Conservation (phyloP, 2,329 filamentous ascomycete species). For the Leptoxyphium fumago region DNA sequence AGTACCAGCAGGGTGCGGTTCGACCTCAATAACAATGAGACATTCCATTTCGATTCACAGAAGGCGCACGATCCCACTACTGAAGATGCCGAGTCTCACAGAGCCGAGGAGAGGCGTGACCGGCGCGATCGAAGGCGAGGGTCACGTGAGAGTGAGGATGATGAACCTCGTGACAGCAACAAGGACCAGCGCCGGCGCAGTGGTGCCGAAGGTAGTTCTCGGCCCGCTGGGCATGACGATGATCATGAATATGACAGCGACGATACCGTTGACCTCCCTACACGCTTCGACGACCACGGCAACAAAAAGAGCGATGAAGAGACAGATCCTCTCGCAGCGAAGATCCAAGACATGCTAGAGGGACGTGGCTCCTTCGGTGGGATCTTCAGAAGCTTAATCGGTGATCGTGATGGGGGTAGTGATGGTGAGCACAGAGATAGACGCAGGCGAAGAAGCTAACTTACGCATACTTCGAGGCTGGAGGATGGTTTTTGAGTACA, state of each 20-base stretch:
- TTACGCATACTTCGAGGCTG: not conserved
- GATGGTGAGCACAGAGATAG: not conserved
- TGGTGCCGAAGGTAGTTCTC: not conserved
- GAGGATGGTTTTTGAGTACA: not conserved
- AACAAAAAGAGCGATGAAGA: constrained; percentile 15
- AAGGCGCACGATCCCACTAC: not conserved
- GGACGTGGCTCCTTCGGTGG: constrained; percentile 15
- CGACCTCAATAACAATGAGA: constrained; percentile 2
- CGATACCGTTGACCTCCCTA: constrained; percentile 21
- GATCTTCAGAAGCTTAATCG: constrained; percentile 13
- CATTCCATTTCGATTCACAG: constrained; percentile 1
- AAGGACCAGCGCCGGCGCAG: constrained; percentile 1
- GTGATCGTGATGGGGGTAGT: constrained; percentile 3
- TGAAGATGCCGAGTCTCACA: not conserved
- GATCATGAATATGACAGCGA: constrained; percentile 11
- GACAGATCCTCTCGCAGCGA: constrained; percentile 15
- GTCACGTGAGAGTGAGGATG: constrained; percentile 2
- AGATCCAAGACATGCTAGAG: constrained; percentile 17
- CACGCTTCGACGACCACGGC: constrained; percentile 22
- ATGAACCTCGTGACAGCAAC: constrained; percentile 2
- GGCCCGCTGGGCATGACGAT: not conserved
- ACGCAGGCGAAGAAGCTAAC: not conserved
- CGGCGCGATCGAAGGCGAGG: constrained; percentile 2
- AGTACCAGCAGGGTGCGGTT: not conserved
- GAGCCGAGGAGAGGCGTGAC: not conserved